Conservation (phyloP, 345 rosid genomes). For the Eucalyptus viminalis region DNA sequence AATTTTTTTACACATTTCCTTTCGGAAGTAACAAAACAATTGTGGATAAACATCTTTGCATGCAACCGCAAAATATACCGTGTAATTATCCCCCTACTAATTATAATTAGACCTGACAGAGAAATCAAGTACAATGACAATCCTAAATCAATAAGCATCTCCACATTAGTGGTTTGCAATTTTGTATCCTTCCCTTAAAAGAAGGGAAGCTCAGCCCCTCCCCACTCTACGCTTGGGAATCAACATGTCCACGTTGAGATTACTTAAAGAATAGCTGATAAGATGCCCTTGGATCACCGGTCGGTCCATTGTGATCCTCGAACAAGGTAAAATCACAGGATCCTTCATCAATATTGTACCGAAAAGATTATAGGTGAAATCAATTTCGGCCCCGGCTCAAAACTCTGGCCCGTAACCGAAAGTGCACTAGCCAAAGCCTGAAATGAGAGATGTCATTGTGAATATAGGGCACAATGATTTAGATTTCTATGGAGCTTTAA, state of each 20-base stretch:
- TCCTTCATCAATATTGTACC: conserved; percentile 93
- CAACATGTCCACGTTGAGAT: conserved; percentile 59
- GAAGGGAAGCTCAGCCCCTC: conserved; percentile 37
- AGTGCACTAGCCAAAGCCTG: no score
- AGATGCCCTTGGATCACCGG: conserved; percentile 98
- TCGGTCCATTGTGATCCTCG: conserved; percentile 71
- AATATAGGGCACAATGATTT: not conserved
- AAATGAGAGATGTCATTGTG: no score
- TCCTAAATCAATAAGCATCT: conserved; percentile 76
- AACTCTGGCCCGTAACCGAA: no score
- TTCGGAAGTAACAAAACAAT: not conserved
- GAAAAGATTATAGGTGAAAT: not conserved
- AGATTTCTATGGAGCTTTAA: no score
- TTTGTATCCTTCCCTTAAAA: conserved; percentile 28
- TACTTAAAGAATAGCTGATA: conserved; percentile 64
- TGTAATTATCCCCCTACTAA: not conserved
- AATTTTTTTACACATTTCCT: no score
- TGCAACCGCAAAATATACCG: not conserved
- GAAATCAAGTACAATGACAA: not conserved
- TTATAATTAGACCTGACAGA: not conserved
- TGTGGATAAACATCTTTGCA: not conserved
- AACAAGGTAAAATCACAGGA: conserved; percentile 90
- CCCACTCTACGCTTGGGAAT: conserved; percentile 40
- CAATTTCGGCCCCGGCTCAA: not conserved
- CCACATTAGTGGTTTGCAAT: conserved; percentile 48